These are phyloP conservation scores for Graphilbum sp. DNA, from an alignment of 2,329 filamentous ascomycete species.

Conservation along the genomic window DNA sequence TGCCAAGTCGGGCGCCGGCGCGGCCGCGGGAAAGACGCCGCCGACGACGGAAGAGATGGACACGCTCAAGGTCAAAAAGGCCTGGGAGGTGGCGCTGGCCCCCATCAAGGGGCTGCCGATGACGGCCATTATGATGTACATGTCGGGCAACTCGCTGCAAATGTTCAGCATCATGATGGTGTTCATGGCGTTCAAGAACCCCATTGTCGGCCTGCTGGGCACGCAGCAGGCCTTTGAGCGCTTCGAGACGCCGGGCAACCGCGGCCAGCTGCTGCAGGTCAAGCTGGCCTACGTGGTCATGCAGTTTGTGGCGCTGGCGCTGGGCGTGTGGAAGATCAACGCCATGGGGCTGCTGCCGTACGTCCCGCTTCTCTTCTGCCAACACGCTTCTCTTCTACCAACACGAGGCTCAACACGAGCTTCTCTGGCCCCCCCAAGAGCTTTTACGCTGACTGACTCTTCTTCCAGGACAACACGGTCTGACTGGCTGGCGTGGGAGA, in stretches of 20 bases:
- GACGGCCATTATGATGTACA: conserved; percentile 99
- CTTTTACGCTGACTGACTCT: neutral
- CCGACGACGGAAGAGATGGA: conserved; percentile 75
- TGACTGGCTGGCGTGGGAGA: conserved; percentile 96
- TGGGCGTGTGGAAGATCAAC: conserved; percentile 95
- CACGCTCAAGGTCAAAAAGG: conserved; percentile 92
- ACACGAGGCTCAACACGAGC: too few relatives aligned
- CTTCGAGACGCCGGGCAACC: conserved; percentile 72
- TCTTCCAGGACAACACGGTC: conserved; percentile 69
- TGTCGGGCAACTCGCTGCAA: conserved; percentile 95
- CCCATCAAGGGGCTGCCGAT: conserved; percentile 91
- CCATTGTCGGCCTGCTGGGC: conserved; percentile 64
- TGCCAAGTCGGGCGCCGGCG: conserved; percentile 8
- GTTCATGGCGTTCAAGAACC: conserved; percentile 96
- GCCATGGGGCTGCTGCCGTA: conserved; percentile 88
- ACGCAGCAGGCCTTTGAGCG: conserved; percentile 82
- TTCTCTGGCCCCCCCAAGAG: neutral
- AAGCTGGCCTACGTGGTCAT: conserved; percentile 80
- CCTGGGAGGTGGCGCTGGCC: conserved; percentile 90
- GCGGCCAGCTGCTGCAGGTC: conserved; percentile 56
- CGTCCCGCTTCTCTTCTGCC: conserved; percentile 15
- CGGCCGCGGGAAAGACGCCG: conserved; percentile 36
- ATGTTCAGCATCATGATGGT: conserved; percentile 99
- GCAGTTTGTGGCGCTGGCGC: conserved; percentile 65
- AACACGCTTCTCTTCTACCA: neutral